phyloP scores from a whole-genome alignment of 2,329 filamentous ascomycete genomes.

The Trichoderma atrobrunneum region DNA sequence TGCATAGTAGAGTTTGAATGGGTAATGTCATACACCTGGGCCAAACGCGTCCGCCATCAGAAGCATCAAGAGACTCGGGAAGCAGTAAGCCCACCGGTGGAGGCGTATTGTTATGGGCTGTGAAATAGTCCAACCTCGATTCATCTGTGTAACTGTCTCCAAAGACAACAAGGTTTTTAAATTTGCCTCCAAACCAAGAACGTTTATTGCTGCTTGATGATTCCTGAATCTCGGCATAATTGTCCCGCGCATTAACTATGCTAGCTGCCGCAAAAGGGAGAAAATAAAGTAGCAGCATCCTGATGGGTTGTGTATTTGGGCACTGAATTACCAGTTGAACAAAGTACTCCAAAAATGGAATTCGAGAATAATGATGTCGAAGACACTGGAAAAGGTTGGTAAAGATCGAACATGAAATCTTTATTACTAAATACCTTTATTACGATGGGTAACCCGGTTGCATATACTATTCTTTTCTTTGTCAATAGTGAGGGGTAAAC shows the following conservation, averaged over 20 bases:
- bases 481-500: not conserved
- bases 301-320: not conserved
- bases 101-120: not conserved
- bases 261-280: not conserved
- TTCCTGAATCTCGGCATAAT: not conserved
- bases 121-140: not conserved
- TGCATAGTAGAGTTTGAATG: not conserved
- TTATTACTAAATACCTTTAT: not conserved
- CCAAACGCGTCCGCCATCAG: not conserved
- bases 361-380: not conserved
- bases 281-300: not conserved
- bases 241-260: not conserved
- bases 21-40: not conserved
- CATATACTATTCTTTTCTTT: not conserved
- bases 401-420: not conserved
- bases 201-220: not conserved
- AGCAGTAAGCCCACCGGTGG: not conserved
- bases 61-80: not conserved
- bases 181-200: not conserved
- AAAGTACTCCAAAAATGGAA: not conserved
- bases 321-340: not conserved
- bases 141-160: not conserved
- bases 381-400: not conserved
- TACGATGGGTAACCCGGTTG: not conserved
- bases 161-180: not conserved